These are phyloP conservation scores for Cinnamomum chago DNA, from an alignment of 164 flowering plant genomes.

Conservation along the genomic window DNA sequence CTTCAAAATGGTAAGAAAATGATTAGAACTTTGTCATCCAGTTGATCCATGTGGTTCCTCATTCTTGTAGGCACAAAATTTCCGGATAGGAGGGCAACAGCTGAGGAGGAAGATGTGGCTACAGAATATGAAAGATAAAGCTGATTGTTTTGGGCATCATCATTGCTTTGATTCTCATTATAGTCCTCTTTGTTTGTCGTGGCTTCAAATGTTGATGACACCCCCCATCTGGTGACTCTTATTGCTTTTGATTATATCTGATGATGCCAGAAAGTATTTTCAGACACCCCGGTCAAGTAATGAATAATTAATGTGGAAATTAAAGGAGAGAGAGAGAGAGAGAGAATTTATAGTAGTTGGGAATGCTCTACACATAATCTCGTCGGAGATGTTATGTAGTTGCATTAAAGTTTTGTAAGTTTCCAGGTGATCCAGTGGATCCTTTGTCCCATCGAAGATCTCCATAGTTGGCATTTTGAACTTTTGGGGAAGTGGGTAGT, in stretches of 20 bases:
- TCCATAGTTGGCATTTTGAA: too few relatives aligned
- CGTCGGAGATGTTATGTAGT: too few relatives aligned
- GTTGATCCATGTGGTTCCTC: background rate
- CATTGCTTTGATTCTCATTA: conserved; percentile 72
- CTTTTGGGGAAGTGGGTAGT: too few relatives aligned
- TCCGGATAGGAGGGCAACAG: conserved; percentile 66
- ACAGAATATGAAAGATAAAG: conserved; percentile 90
- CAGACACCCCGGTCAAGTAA: too few relatives aligned
- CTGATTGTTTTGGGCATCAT: conserved; percentile 69
- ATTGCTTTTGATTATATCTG: background rate
- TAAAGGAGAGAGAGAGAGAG: too few relatives aligned
- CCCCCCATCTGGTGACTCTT: background rate
- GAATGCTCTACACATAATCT: too few relatives aligned
- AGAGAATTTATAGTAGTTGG: too few relatives aligned
- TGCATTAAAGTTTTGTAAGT: too few relatives aligned
- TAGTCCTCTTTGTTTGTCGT: conserved; percentile 58
- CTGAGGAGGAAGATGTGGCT: conserved; percentile 91
- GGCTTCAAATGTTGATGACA: conserved; percentile 52
- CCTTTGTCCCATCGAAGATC: too few relatives aligned
- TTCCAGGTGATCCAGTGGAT: too few relatives aligned
- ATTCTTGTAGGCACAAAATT: conserved; percentile 73
- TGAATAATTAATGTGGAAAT: too few relatives aligned
- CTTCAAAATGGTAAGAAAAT: background rate
- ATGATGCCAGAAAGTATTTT: conserved; percentile 4
- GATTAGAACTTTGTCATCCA: background rate